These are phyloP conservation scores for Yamadazyma pseudoaaseri DNA, from an alignment of 1,139 yeast genomes.

Conservation along the genomic window DNA sequence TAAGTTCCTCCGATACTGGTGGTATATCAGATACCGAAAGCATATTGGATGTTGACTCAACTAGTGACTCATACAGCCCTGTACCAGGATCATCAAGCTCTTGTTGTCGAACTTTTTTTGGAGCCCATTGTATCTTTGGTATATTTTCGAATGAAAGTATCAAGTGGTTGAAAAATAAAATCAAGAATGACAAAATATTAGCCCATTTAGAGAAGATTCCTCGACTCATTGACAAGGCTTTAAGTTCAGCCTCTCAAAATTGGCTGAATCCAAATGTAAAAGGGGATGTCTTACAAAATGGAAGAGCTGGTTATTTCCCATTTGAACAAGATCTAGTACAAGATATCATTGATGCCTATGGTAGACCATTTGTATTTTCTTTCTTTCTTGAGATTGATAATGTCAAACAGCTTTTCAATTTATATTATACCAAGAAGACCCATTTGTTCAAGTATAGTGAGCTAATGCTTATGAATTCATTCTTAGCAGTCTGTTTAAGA, in stretches of 20 bases:
- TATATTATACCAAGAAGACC: slow-evolving; percentile 18
- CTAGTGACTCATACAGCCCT: not conserved
- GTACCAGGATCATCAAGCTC: not conserved
- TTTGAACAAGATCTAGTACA: slow-evolving; percentile 22
- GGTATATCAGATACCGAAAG: not conserved
- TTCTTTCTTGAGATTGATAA: slow-evolving; percentile 14
- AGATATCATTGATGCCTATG: slow-evolving; percentile 26
- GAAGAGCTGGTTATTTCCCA: slow-evolving; percentile 30
- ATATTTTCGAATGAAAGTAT: slow-evolving; percentile 36
- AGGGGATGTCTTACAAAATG: slow-evolving; percentile 18
- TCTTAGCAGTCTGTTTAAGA: slow-evolving; percentile 25
- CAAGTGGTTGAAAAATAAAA: slow-evolving; percentile 27
- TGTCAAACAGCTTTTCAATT: slow-evolving; percentile 20
- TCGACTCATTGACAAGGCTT: slow-evolving; percentile 20
- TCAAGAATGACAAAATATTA: slow-evolving; percentile 25
- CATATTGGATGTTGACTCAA: not conserved
- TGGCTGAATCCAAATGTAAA: slow-evolving; percentile 35
- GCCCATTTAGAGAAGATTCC: slow-evolving; percentile 36
- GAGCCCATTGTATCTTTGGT: slow-evolving; percentile 35
- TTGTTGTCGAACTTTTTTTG: slow-evolving; percentile 17
- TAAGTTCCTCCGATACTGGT: not conserved
- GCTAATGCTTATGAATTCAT: slow-evolving; percentile 29
- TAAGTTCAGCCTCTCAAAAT: slow-evolving; percentile 19
- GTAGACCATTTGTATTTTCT: slow-evolving; percentile 14
- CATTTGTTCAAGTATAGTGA: slow-evolving; percentile 26